Evolutionary conservation across 805 yeast genomes (phyloP), one percentile per base, ranked within the genome.

Genomic region (Lipomyces kockii): DNA sequence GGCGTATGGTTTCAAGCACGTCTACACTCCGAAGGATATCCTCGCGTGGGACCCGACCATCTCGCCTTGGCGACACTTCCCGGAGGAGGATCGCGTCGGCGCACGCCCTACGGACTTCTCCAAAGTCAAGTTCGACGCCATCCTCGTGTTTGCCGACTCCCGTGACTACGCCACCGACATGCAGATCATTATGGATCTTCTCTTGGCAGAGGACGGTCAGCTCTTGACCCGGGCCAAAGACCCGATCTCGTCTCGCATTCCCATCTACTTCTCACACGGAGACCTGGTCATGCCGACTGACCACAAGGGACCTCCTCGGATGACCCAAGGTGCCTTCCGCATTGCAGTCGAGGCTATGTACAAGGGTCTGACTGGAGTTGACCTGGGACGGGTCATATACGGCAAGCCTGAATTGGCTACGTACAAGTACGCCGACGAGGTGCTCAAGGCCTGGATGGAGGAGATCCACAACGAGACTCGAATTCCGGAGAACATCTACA

Each of bases 261-360:
- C 37, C 35, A 57, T 49, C 51, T 55, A 89, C 79, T 92, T 91
- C 82, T 97, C 97, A 54, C 97, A 92, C 78, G 89, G 94, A 25
- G 97, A 92, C 79, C 89, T 92, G 74, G 91, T 92, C 64, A 92
- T 97, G 97, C 94, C 97, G 12, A 90, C 97, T 2, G 90, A 91
- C 78, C 91, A 90, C 76, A 86, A 86, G 73, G 82, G 90, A 69
- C 86, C 92, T 20, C 55, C 55, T 51, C 83, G 97, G 76, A 91
- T 92, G 76, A 97, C 97, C 69, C 92, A 92, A 96, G 97, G 97
- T 67, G 97, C 97, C 2, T 82, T 92, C 71, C 97, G 91, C 78
- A 92, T 90, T 52, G 89, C 96, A 25, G 87, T 91, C 75, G 92
- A 93, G 64, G 95, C 97, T 0, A 82, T 92, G 66, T 92, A 87